A percentile compares a stretch with the other conserved stretches of the same genome.
These are phyloP conservation scores for Fusarium irregulare DNA, from an alignment of 2,329 filamentous ascomycete species.

Conservation along the genomic window DNA sequence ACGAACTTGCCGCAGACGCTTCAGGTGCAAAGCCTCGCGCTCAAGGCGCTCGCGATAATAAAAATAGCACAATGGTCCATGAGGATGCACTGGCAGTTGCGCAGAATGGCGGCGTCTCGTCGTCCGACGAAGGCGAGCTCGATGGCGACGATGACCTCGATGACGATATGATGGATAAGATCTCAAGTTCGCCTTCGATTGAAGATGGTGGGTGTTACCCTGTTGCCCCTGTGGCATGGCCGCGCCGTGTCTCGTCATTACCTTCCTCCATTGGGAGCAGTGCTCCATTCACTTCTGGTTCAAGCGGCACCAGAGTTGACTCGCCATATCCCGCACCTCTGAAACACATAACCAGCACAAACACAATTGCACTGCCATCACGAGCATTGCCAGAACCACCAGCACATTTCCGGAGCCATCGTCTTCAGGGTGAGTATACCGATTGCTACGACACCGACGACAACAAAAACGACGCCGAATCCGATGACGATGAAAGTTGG, in stretches of 20 bases:
- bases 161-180: conserved; percentile 97
- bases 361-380: conserved; percentile 36
- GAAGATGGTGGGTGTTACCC: conserved; percentile 91
- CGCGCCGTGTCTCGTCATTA: conserved; percentile 58
- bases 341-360: conserved; percentile 45
- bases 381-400: conserved; percentile 29
- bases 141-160: conserved; percentile 80
- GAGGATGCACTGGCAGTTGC: conserved; percentile 70
- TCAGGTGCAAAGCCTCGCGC: conserved; percentile 43
- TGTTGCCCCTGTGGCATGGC: conserved; percentile 55
- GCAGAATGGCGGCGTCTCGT: conserved; percentile 68
- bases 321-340: conserved; percentile 57
- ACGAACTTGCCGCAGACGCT: conserved; percentile 57
- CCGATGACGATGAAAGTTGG: conserved; percentile 18
- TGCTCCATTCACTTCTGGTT: conserved; percentile 42
- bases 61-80: conserved; percentile 53
- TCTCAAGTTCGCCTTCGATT: conserved; percentile 98
- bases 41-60: conserved; percentile 36
- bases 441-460: conserved; percentile 48
- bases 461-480: conserved; percentile 42
- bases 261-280: conserved; percentile 50
- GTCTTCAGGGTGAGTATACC: conserved; percentile 62
- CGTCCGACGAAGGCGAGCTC: conserved; percentile 70
- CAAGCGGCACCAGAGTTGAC: conserved; percentile 42
- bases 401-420: conserved; percentile 53